Conservation (phyloP, 1,284 basidiomycete genomes). For the Cryptococcus hybrid region DNA sequence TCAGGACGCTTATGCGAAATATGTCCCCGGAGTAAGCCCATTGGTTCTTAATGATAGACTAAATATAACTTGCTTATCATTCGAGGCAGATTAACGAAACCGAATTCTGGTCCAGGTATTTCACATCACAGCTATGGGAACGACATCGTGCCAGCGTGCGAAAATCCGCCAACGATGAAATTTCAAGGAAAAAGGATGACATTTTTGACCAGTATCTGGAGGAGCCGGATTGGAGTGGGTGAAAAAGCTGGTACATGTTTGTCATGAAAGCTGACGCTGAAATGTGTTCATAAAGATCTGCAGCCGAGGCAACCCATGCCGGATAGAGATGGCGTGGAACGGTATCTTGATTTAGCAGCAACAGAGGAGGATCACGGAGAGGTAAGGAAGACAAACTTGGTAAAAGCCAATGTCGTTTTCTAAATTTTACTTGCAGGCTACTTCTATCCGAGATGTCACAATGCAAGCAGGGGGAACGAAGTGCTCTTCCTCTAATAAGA, state of each 20-base stretch:
- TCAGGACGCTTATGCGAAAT: constrained; percentile 84
- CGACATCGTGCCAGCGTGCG: constrained; percentile 89
- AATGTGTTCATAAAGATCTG: constrained; percentile 57
- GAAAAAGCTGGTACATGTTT: not conserved
- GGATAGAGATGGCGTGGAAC: constrained; percentile 61
- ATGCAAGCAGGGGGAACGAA: constrained; percentile 92
- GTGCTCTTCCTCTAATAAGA: constrained; percentile 86
- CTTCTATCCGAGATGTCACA: constrained; percentile 83
- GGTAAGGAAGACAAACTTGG: constrained; percentile 50
- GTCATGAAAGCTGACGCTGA: not conserved
- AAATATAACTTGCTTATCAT: constrained; percentile 2
- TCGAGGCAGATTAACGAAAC: constrained; percentile 69
- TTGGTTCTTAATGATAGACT: not conserved
- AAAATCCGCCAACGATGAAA: constrained; percentile 55
- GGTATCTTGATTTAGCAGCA: constrained; percentile 80
- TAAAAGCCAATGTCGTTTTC: not conserved
- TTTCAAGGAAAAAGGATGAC: constrained; percentile 83
- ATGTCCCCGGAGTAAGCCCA: constrained; percentile 64
- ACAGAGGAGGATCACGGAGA: constrained; percentile 90
- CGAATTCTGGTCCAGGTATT: constrained; percentile 96
- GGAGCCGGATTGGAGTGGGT: constrained; percentile 86
- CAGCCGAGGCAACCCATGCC: constrained; percentile 71
- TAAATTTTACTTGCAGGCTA: constrained; percentile 50
- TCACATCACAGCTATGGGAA: constrained; percentile 92
- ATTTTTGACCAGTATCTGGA: constrained; percentile 96